A percentile compares a stretch with the other conserved stretches of the same genome.
Evolutionary conservation across 192 early-diverging fungal species (phyloP).

Genomic region (Funneliformis mosseae): DNA sequence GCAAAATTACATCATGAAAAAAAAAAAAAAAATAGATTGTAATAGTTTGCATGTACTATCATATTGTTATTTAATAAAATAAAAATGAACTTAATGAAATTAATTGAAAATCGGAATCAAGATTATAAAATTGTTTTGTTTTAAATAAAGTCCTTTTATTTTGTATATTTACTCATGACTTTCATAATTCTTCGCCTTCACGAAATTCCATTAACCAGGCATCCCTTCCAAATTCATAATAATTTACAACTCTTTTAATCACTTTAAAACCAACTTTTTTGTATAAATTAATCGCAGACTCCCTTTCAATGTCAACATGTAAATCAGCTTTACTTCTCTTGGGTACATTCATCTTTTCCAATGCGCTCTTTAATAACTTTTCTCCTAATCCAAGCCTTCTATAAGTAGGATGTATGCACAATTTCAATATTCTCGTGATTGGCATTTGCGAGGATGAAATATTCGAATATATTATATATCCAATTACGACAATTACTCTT

Average conservation of each 20-base stretch:
- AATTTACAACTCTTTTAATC: neutral
- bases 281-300: conserved; percentile 19
- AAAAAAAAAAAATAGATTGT: conserved; percentile 40
- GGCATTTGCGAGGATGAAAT: neutral
- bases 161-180: no score
- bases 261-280: conserved; percentile 20
- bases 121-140: no score
- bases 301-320: conserved; percentile 15
- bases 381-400: conserved; percentile 18
- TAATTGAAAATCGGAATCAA: neutral
- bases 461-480: conserved; percentile 28
- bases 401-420: neutral
- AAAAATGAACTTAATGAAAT: neutral
- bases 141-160: no score
- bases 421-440: conserved; percentile 24
- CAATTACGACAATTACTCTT: conserved; percentile 12
- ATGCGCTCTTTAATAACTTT: neutral
- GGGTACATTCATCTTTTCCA: conserved; percentile 13
- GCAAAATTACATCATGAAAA: conserved; percentile 77
- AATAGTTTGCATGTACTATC: neutral
- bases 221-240: conserved; percentile 22
- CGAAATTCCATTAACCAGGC: conserved; percentile 22
- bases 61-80: neutral
- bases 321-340: conserved; percentile 23
- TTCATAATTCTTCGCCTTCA: neutral